Percentiles rank a stretch among this genome's conserved stretches.
These are phyloP conservation scores for Pseudomicrostroma phylloplanum DNA, from an alignment of 1,284 basidiomycete species.

Conservation along the genomic window DNA sequence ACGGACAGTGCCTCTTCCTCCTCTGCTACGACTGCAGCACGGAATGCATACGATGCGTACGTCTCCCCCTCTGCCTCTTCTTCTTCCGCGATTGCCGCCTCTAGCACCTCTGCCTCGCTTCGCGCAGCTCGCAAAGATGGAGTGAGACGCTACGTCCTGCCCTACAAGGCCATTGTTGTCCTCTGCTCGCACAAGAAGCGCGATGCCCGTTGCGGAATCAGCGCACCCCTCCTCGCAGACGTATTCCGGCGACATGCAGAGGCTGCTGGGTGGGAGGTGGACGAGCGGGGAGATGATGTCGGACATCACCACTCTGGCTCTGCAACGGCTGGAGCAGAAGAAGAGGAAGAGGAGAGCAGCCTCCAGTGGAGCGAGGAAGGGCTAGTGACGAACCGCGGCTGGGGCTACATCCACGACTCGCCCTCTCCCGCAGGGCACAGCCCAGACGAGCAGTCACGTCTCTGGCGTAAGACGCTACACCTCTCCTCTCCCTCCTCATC, in stretches of 20 bases:
- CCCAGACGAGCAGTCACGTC: neutral
- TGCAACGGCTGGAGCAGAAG: neutral
- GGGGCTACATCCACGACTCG: slow-evolving; percentile 1
- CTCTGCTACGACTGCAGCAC: neutral
- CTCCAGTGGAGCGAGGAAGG: neutral
- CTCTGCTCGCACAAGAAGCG: slow-evolving; percentile 17
- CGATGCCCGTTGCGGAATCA: slow-evolving; percentile 17
- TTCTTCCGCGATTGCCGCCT: neutral
- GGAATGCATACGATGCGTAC: neutral
- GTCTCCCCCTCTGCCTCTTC: neutral
- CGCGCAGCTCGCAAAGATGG: neutral
- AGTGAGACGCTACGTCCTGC: slow-evolving; percentile 8
- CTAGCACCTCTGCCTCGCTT: neutral
- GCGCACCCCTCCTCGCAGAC: slow-evolving; percentile 15
- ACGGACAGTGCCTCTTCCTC: neutral
- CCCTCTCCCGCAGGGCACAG: neutral
- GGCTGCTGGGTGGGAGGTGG: slow-evolving; percentile 16
- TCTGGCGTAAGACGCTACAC: neutral
- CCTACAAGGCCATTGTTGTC: slow-evolving; percentile 13
- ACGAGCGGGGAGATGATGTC: slow-evolving; percentile 14
- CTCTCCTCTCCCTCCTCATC: neutral
- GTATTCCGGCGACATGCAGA: slow-evolving; percentile 13
- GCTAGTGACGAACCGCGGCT: neutral
- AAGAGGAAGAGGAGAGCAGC: slow-evolving; percentile 3
- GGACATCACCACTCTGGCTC: neutral